phyloP scores from a whole-genome alignment of 2,329 filamentous ascomycete genomes.

The Cercospora sp. region DNA sequence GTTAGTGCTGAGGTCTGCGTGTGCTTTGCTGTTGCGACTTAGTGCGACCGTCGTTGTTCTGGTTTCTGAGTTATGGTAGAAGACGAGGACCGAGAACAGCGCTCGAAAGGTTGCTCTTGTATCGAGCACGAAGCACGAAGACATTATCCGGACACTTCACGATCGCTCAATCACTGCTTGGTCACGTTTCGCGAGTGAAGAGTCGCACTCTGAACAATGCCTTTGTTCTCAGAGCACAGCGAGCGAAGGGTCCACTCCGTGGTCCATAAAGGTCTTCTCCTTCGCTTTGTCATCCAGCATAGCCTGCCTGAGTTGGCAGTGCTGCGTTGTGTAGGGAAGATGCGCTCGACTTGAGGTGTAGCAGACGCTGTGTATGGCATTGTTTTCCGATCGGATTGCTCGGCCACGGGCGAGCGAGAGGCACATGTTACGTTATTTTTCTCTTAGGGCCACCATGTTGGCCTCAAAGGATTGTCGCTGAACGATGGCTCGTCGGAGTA shows the following conservation, averaged over 20 bases:
- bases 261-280: constrained; percentile 40
- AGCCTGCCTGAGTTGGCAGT: constrained; percentile 43
- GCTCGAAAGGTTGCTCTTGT: not conserved
- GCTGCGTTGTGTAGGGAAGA: constrained; percentile 2
- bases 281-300: constrained; percentile 33
- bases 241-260: constrained; percentile 57
- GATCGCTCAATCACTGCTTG: not conserved
- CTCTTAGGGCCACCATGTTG: not conserved
- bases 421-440: not conserved
- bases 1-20: too few relatives aligned
- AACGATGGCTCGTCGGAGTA: too few relatives aligned
- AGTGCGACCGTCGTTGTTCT: not conserved
- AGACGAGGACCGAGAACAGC: not conserved
- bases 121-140: not conserved
- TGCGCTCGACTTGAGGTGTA: constrained; percentile 13
- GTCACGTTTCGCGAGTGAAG: not conserved
- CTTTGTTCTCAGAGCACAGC: constrained; percentile 40
- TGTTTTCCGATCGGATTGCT: constrained; percentile 7
- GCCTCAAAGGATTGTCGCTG: too few relatives aligned
- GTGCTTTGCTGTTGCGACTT: not conserved
- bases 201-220: not conserved
- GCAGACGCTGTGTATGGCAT: constrained; percentile 12
- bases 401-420: not conserved
- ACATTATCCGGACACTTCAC: not conserved
- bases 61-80: not conserved